Evolutionary conservation across 805 yeast species (phyloP).

Genomic region (Alloascoidea africana): DNA sequence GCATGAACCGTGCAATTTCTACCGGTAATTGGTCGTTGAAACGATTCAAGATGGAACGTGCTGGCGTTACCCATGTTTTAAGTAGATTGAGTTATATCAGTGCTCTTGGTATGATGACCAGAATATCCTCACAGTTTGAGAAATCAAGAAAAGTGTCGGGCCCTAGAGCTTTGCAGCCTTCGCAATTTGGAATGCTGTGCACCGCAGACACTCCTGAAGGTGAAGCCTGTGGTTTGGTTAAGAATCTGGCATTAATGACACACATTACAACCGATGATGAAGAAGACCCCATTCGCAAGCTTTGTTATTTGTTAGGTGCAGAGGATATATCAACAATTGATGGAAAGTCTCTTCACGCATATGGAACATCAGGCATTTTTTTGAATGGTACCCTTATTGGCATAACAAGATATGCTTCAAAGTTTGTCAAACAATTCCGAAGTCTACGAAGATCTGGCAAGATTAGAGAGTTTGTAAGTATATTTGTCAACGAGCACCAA

Average conservation of each 20-base stretch:
- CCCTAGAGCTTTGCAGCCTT: constrained; percentile 96
- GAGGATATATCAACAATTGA: constrained; percentile 75
- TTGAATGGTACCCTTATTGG: constrained; percentile 93
- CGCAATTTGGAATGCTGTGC: constrained; percentile 98
- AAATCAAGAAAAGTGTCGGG: constrained; percentile 96
- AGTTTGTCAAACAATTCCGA: constrained; percentile 70
- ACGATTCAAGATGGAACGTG: constrained; percentile 98
- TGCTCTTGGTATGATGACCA: constrained; percentile 98
- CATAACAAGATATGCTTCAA: constrained; percentile 73
- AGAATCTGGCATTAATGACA: constrained; percentile 94
- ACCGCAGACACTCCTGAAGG: constrained; percentile 99
- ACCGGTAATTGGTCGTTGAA: constrained; percentile 98
- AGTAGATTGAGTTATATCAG: constrained; percentile 85
- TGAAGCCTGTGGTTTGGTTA: constrained; percentile 98
- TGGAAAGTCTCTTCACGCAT: constrained; percentile 64
- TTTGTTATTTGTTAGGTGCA: constrained; percentile 76
- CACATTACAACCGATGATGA: constrained; percentile 98
- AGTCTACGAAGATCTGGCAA: constrained; percentile 69
- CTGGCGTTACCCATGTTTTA: constrained; percentile 95
- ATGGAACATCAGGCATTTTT: constrained; percentile 72
- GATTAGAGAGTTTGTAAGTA: constrained; percentile 80
- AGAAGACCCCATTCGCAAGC: constrained; percentile 67
- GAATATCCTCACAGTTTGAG: constrained; percentile 97
- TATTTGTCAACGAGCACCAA: constrained; percentile 82
- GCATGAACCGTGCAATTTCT: constrained; percentile 90